Percentiles rank a stretch among this genome's conserved stretches.
Evolutionary conservation across 768 basidiomycete genomes (phyloP).

Genomic region (Pholiota microspora): DNA sequence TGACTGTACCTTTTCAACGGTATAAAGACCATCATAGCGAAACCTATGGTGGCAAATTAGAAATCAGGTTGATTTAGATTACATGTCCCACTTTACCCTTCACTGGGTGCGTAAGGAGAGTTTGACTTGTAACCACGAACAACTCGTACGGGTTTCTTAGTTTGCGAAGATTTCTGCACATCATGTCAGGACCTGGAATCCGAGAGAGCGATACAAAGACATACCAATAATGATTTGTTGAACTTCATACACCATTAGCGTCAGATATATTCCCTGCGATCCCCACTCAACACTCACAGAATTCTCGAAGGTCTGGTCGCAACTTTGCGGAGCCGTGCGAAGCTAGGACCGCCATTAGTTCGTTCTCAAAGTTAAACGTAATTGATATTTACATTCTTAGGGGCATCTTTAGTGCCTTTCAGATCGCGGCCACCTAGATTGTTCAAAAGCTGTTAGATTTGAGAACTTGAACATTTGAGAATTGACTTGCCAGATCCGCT

Average conservation of each 20-base stretch:
- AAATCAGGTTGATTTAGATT: neutral
- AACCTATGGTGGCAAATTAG: slow-evolving; percentile 45
- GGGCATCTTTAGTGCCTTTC: slow-evolving; percentile 76
- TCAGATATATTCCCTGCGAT: neutral
- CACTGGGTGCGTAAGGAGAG: slow-evolving; percentile 73
- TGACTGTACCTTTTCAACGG: slow-evolving; percentile 73
- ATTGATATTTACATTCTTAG: slow-evolving; percentile 69
- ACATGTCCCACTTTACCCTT: slow-evolving; percentile 48
- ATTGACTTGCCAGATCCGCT: slow-evolving; percentile 62
- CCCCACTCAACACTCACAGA: slow-evolving; percentile 26
- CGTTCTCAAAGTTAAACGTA: neutral
- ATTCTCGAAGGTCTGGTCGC: slow-evolving; percentile 79
- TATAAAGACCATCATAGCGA: slow-evolving; percentile 89
- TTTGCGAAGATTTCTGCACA: slow-evolving; percentile 69
- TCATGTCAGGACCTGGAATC: neutral
- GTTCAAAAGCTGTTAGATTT: neutral
- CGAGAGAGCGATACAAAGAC: neutral
- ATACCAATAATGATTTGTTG: slow-evolving; percentile 69
- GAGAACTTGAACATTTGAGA: neutral
- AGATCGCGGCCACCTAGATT: slow-evolving; percentile 76
- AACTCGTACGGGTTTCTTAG: slow-evolving; percentile 80
- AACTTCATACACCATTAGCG: slow-evolving; percentile 29
- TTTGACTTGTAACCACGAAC: slow-evolving; percentile 80
- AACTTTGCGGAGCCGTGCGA: slow-evolving; percentile 85
- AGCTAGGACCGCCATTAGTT: slow-evolving; percentile 44